Evolutionary conservation across 1,284 basidiomycete genomes (phyloP).

Genomic region (Taiwanofungus camphoratus): DNA sequence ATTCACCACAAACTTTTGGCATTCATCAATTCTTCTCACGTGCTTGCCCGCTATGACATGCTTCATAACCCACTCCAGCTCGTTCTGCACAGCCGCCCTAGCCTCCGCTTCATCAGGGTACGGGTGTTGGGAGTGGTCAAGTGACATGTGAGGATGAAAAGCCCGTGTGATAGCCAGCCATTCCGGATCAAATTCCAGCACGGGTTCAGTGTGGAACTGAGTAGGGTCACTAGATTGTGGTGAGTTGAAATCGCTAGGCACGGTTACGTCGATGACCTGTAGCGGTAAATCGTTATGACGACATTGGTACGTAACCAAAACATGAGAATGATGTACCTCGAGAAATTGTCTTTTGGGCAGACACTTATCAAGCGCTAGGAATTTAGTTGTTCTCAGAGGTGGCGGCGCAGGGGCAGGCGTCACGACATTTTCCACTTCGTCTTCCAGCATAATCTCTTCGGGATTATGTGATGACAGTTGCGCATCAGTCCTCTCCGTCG

Average conservation of each 20-base stretch:
- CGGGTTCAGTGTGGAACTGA: slow-evolving; percentile 10
- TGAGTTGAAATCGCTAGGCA: slow-evolving; percentile 22
- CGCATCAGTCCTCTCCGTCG: slow-evolving; percentile 11
- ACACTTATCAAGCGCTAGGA: slow-evolving; percentile 94
- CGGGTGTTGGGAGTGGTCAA: slow-evolving; percentile 37
- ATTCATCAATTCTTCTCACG: slow-evolving; percentile 40
- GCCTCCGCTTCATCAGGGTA: slow-evolving; percentile 61
- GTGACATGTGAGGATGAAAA: slow-evolving; percentile 75
- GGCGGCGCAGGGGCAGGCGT: slow-evolving; percentile 29
- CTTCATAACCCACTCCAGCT: slow-evolving; percentile 60
- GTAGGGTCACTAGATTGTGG: not conserved
- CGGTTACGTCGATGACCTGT: slow-evolving; percentile 68
- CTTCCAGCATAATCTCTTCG: slow-evolving; percentile 65
- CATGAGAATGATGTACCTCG: slow-evolving; percentile 50
- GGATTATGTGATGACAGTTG: slow-evolving; percentile 39
- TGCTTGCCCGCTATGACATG: slow-evolving; percentile 39
- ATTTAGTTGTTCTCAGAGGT: slow-evolving; percentile 52
- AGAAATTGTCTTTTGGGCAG: slow-evolving; percentile 78
- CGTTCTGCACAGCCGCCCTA: slow-evolving; percentile 52
- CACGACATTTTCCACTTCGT: slow-evolving; percentile 49
- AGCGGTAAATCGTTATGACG: not conserved
- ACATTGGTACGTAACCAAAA: not conserved
- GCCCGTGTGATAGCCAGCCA: slow-evolving; percentile 94
- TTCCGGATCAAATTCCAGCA: slow-evolving; percentile 71
- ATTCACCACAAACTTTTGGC: slow-evolving; percentile 72